Evolutionary conservation across 2,329 filamentous ascomycete species (phyloP).

Genomic region (Ophiocordyceps sinensis): DNA sequence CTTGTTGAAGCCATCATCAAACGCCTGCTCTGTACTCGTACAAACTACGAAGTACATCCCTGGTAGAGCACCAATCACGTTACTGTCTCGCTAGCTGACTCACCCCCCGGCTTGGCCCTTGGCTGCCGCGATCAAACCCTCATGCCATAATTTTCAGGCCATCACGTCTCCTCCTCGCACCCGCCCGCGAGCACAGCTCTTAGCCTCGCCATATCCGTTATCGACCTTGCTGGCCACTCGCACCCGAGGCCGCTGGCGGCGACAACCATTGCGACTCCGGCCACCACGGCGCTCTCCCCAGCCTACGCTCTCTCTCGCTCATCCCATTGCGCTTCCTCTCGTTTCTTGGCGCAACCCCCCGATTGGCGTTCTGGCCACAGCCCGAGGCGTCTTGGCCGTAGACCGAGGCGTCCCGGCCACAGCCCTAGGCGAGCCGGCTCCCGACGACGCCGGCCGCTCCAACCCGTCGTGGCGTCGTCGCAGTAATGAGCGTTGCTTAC

Average conservation of each 20-base stretch:
- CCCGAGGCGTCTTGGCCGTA: neutral
- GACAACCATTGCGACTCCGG: neutral
- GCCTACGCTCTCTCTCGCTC: neutral
- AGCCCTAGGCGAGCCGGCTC: conserved; percentile 1
- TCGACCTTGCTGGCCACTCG: neutral
- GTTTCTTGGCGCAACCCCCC: neutral
- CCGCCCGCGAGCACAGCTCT: conserved; percentile 3
- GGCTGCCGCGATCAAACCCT: conserved; percentile 6
- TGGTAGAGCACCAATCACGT: conserved; percentile 11
- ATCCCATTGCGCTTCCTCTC: neutral
- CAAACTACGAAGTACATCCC: too few species aligned
- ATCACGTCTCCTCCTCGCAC: conserved; percentile 6
- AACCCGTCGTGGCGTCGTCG: conserved; percentile 7
- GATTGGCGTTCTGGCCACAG: neutral
- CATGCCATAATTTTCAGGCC: conserved; percentile 14
- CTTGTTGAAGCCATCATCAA: too few species aligned
- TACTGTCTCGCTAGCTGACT: conserved; percentile 11
- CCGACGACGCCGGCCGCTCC: conserved; percentile 4
- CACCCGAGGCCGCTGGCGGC: conserved; percentile 1
- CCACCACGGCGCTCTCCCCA: neutral
- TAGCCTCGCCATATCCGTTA: conserved; percentile 1
- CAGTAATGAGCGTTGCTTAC: conserved; percentile 36
- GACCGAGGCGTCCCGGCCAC: neutral
- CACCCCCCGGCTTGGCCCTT: conserved; percentile 8
- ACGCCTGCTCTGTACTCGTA: too few species aligned